Base-by-base conservation (phyloP, 2,329 filamentous ascomycete genomes). In the Emydomyces testavorans region DNA sequence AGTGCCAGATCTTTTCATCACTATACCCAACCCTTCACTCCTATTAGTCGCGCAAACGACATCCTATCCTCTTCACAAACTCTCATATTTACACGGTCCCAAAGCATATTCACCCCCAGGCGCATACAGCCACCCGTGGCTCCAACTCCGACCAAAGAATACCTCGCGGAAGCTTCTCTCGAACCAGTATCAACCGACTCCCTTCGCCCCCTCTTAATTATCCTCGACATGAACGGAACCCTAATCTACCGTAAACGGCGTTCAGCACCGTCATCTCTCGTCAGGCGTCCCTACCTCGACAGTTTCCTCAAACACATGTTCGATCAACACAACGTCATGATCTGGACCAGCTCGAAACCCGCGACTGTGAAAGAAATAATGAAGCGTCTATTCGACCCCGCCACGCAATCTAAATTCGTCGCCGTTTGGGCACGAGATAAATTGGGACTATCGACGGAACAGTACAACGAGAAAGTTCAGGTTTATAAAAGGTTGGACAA, bases 171-270 rank as follows among this genome's bases (percentile, higher is more conserved):
- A 45, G 71, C 83, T 1, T 60, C 66, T 3, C 55, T 67, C 11
- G 57, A 67, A 0, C 71, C 78, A 0, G 57, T 62, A 23, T 54
- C 55, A 13, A 64, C 76, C 2, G 32, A 64, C 0, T 43, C 63
- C 1, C 75, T 80, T 1, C 77, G 78, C 34, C 76, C 75, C 13
- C 74, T 94, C 28, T 78, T 98, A 18, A 72, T 98, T 43, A 77
- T 96, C 39, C 77, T 96, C 52, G 92, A 98, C 66, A 77, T 98
- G 31, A 98, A 96, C 64, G 92, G 92, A 53, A 95, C 90, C 0
- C 74, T 98, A 8, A 75, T 96, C 50, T 74, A 77, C 66, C 83
- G 92, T 4, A 81, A 79, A 6, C 71, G 71, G 45, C 70, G 71
- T 38, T 62, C 61, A 21, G 58, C 66, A 1, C 70, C 73, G 2